phyloP scores from a whole-genome alignment of 148 eudicot species.

The Limonium bicolor region DNA sequence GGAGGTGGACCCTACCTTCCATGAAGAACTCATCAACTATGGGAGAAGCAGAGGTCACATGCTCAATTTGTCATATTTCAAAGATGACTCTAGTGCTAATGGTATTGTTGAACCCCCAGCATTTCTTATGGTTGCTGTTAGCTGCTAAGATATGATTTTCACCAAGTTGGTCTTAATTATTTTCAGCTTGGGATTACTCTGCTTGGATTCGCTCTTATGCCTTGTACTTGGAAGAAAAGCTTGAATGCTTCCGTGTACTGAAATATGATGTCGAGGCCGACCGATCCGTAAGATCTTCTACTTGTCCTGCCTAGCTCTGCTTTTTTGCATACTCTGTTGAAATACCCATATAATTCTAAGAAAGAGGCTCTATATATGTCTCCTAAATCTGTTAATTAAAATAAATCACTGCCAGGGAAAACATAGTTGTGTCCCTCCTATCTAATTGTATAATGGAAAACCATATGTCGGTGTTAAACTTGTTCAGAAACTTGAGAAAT shows the following conservation, averaged over 20 bases:
- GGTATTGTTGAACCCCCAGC: conserved; percentile 20
- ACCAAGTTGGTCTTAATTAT: conserved; percentile 8
- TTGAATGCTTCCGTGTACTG: conserved; percentile 76
- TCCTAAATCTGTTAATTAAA: no score
- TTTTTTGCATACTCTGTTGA: neutral
- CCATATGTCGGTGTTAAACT: no score
- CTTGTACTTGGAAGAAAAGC: conserved; percentile 69
- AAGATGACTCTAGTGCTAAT: conserved; percentile 83
- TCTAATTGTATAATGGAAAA: no score
- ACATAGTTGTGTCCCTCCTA: no score
- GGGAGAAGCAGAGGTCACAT: conserved; percentile 53
- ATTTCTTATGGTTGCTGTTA: neutral
- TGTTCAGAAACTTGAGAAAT: no score
- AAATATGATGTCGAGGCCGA: conserved; percentile 77
- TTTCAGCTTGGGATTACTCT: conserved; percentile 93
- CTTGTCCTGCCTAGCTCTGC: neutral
- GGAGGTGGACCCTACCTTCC: conserved; percentile 79
- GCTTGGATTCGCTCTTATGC: conserved; percentile 91
- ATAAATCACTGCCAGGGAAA: no score
- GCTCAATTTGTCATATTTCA: conserved; percentile 84
- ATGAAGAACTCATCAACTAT: conserved; percentile 66
- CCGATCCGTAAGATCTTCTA: conserved; percentile 40
- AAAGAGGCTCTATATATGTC: neutral
- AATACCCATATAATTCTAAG: neutral
- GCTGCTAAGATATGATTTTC: neutral